Conservation (phyloP, 768 basidiomycete genomes). For the Agaricus subrufescens region DNA sequence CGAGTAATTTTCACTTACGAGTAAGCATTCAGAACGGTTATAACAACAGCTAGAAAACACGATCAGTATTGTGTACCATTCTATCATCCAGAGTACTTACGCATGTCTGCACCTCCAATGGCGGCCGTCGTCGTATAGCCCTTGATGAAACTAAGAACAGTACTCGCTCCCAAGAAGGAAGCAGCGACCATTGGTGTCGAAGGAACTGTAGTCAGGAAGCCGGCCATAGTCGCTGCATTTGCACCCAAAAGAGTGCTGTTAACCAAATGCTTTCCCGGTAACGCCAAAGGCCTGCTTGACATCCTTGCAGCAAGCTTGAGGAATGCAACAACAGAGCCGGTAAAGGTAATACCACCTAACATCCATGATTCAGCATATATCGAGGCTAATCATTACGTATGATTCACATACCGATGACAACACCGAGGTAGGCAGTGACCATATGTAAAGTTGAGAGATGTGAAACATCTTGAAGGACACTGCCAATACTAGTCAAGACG, state of each 20-base stretch:
- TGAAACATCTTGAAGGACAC: constrained; percentile 65
- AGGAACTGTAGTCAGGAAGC: constrained; percentile 68
- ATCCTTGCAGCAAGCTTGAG: constrained; percentile 82
- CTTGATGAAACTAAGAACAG: constrained; percentile 77
- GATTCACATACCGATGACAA: constrained; percentile 65
- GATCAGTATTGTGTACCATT: constrained; percentile 7
- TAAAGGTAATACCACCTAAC: constrained; percentile 78
- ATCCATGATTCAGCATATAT: constrained; percentile 6
- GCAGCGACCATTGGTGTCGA: constrained; percentile 72
- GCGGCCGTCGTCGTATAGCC: constrained; percentile 86
- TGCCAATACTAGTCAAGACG: constrained; percentile 80
- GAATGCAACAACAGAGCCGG: constrained; percentile 87
- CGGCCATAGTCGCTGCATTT: constrained; percentile 71
- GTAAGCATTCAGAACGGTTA: constrained; percentile 88
- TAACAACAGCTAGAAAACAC: constrained; percentile 65
- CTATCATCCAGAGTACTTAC: constrained; percentile 38
- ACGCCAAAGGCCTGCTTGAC: constrained; percentile 63
- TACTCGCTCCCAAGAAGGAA: constrained; percentile 68
- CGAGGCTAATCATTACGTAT: neutral
- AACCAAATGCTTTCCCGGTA: constrained; percentile 76
- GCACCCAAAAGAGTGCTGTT: constrained; percentile 68
- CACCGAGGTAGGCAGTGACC: constrained; percentile 81
- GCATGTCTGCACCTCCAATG: constrained; percentile 94
- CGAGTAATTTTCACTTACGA: constrained; percentile 35
- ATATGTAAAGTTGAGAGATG: constrained; percentile 74